These are phyloP conservation scores for Aspergillus thermomutatus DNA, from an alignment of 2,329 filamentous ascomycete species.

Conservation along the genomic window DNA sequence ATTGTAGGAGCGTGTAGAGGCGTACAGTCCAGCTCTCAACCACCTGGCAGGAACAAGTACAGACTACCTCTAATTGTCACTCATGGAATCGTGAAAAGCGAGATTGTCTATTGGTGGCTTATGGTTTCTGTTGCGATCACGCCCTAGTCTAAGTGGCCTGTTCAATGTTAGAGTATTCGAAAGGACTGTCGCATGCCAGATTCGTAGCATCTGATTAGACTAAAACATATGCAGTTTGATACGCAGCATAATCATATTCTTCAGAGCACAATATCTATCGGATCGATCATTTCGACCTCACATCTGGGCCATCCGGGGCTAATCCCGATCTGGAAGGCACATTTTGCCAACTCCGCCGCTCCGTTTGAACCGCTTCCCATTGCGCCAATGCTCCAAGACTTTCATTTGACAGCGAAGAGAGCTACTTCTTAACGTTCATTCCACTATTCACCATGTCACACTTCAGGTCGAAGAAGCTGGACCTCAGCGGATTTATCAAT, in stretches of 20 bases:
- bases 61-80: background rate
- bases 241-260: background rate
- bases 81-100: background rate
- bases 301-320: conserved; percentile 11
- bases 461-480: conserved; percentile 86
- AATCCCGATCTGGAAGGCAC: conserved; percentile 23
- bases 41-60: background rate
- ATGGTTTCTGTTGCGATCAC: background rate
- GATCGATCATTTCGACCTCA: no score
- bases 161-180: background rate
- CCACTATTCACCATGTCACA: conserved; percentile 63
- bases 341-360: conserved; percentile 24
- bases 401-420: background rate
- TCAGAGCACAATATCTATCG: background rate
- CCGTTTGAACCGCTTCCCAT: conserved; percentile 9
- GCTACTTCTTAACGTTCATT: background rate
- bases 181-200: background rate
- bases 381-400: conserved; percentile 1
- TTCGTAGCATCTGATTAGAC: background rate
- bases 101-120: background rate
- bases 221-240: background rate
- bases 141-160: background rate
- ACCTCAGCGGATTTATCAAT: conserved; percentile 84
- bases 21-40: background rate
- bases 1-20: background rate